phyloP scores from a whole-genome alignment of 2,329 filamentous ascomycete species.

The Amauroascus verrucosus region DNA sequence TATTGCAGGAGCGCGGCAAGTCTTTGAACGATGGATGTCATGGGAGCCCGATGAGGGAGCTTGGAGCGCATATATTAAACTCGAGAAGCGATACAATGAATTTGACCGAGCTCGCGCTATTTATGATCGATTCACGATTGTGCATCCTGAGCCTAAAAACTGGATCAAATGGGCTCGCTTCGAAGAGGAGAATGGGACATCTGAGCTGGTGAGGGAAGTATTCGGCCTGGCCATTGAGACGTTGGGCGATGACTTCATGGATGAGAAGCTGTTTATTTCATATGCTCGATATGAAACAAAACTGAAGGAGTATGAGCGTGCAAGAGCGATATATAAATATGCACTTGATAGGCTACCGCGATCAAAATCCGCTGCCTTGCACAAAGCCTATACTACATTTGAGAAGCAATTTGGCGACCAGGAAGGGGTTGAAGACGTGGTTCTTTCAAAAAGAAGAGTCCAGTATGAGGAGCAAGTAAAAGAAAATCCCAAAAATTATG shows the following conservation, averaged over 20 bases:
- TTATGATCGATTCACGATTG: slow-evolving; percentile 78
- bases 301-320: slow-evolving; percentile 87
- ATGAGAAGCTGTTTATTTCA: slow-evolving; percentile 88
- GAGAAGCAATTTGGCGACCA: slow-evolving; percentile 95
- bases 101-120: slow-evolving; percentile 82
- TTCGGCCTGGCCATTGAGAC: slow-evolving; percentile 82
- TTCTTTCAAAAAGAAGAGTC: slow-evolving; percentile 83
- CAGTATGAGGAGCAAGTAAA: slow-evolving; percentile 92
- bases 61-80: slow-evolving; percentile 91
- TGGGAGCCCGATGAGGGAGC: slow-evolving; percentile 96
- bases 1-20: slow-evolving; percentile 78
- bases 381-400: slow-evolving; percentile 93
- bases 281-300: slow-evolving; percentile 94
- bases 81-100: slow-evolving; percentile 91
- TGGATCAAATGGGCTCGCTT: slow-evolving; percentile 99
- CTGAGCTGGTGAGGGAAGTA: slow-evolving; percentile 81
- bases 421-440: slow-evolving; percentile 89
- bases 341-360: slow-evolving; percentile 83
- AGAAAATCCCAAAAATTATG: slow-evolving; percentile 92
- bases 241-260: slow-evolving; percentile 87
- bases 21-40: slow-evolving; percentile 96
- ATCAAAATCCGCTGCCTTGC: slow-evolving; percentile 70
- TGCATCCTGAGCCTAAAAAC: slow-evolving; percentile 88
- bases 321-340: slow-evolving; percentile 92
- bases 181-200: slow-evolving; percentile 89